A percentile compares a stretch with the other conserved stretches of the same genome.
These are phyloP conservation scores for Backusella tarrabulga DNA, from an alignment of 192 early-diverging fungal species.

Conservation along the genomic window DNA sequence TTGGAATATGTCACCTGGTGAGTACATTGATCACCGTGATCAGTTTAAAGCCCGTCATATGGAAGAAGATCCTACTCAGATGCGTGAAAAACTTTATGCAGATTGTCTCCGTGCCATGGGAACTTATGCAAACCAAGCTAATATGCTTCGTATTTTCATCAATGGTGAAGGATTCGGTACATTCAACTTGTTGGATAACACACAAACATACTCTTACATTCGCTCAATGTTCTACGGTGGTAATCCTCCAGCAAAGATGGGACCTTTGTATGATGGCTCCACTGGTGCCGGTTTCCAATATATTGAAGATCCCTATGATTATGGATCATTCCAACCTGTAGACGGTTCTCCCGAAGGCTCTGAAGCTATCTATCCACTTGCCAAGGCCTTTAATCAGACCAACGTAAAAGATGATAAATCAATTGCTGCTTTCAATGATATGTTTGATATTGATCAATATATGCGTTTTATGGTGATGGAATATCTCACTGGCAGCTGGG, in stretches of 20 bases:
- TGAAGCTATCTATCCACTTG: slow-evolving; percentile 22
- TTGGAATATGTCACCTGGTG: slow-evolving; percentile 29
- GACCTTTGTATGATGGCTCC: slow-evolving; percentile 46
- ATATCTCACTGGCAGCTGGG: slow-evolving; percentile 48
- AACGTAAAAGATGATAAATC: slow-evolving; percentile 35
- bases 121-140: slow-evolving; percentile 44
- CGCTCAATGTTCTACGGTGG: slow-evolving; percentile 40
- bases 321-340: slow-evolving; percentile 28
- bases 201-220: slow-evolving; percentile 41
- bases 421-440: slow-evolving; percentile 22
- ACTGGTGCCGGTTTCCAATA: slow-evolving; percentile 44
- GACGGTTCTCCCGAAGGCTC: slow-evolving; percentile 16
- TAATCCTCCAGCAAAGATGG: slow-evolving; percentile 32
- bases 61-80: slow-evolving; percentile 52
- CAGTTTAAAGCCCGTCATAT: slow-evolving; percentile 48
- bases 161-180: slow-evolving; percentile 43
- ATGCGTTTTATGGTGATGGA: slow-evolving; percentile 50
- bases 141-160: slow-evolving; percentile 46
- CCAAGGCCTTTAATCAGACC: slow-evolving; percentile 22
- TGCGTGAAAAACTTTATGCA: slow-evolving; percentile 51
- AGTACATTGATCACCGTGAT: slow-evolving; percentile 30
- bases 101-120: slow-evolving; percentile 45
- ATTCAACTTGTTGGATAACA: slow-evolving; percentile 48
- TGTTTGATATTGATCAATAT: slow-evolving; percentile 39
- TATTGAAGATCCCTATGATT: slow-evolving; percentile 12